Evolutionary conservation across 441 rosid genomes (phyloP).

Genomic region (Erodium texanum): DNA sequence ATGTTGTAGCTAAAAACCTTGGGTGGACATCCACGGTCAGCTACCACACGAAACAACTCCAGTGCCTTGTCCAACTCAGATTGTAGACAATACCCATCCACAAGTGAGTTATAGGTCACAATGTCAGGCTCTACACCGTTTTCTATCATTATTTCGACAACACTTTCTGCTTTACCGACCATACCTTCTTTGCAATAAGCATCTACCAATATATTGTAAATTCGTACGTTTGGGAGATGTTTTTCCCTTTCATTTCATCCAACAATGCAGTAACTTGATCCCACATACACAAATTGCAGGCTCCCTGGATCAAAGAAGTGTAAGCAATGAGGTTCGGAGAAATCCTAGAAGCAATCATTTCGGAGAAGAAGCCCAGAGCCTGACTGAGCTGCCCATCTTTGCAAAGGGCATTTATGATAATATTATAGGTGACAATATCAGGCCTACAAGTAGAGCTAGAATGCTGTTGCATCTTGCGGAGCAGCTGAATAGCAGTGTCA

Average conservation of each 20-base stretch:
- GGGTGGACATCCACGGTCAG: constrained; percentile 10
- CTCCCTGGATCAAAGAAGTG: constrained; percentile 25
- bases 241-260: not conserved
- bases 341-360: constrained; percentile 19
- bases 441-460: constrained; percentile 12
- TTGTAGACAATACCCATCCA: not conserved
- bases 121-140: constrained; percentile 19
- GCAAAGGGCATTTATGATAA: constrained; percentile 23
- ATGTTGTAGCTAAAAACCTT: constrained; percentile 12
- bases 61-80: not conserved
- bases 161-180: constrained; percentile 20
- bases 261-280: not conserved
- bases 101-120: constrained; percentile 18
- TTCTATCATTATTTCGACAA: not conserved
- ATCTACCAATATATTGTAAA: constrained; percentile 16
- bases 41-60: not conserved
- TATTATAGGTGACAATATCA: constrained; percentile 9
- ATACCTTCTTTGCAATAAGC: constrained; percentile 11
- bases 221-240: not conserved
- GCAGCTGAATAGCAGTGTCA: constrained; percentile 16
- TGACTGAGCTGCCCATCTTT: not conserved
- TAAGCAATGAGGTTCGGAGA: constrained; percentile 21
- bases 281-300: constrained; percentile 16
- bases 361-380: constrained; percentile 18
- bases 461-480: constrained; percentile 13